Evolutionary conservation across 345 rosid genomes (phyloP).

Genomic region (Turnera subulata): DNA sequence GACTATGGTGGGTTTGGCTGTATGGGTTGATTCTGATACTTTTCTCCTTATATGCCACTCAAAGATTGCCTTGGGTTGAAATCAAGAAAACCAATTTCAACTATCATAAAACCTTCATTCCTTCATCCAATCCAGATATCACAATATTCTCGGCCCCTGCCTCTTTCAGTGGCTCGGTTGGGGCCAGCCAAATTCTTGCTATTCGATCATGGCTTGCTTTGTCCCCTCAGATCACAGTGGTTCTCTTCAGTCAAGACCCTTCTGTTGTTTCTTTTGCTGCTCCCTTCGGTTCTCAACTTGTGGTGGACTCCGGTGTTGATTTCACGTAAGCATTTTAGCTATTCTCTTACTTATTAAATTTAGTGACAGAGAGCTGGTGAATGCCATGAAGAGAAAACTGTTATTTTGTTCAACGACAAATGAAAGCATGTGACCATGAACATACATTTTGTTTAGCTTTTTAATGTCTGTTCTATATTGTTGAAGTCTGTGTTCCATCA

Average conservation of each 20-base stretch:
- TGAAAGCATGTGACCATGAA: too few relatives aligned
- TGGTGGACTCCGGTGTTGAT: conserved; percentile 65
- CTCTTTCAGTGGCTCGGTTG: conserved; percentile 39
- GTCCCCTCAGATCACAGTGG: conserved; percentile 57
- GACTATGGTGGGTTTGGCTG: conserved; percentile 68
- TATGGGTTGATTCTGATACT: conserved; percentile 64
- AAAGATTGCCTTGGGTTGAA: conserved; percentile 42
- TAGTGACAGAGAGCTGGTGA: too few relatives aligned
- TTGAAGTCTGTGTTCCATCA: too few relatives aligned
- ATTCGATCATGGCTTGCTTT: conserved; percentile 83
- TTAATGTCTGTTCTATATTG: too few relatives aligned
- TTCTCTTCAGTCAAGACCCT: conserved; percentile 61
- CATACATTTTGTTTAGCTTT: too few relatives aligned
- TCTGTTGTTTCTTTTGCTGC: conserved; percentile 45
- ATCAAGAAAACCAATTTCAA: conserved; percentile 12
- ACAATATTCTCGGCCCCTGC: conserved; percentile 60
- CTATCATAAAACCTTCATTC: conserved; percentile 2
- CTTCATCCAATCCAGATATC: conserved; percentile 36
- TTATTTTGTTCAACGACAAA: too few relatives aligned
- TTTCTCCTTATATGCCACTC: conserved; percentile 71
- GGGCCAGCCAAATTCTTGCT: conserved; percentile 42
- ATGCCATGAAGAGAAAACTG: too few relatives aligned
- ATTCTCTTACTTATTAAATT: background rate
- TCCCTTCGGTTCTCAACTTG: conserved; percentile 50
- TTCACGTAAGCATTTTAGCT: conserved; percentile 55